These are phyloP conservation scores for Calonectria naviculata DNA, from an alignment of 2,329 filamentous ascomycete species.

Conservation along the genomic window DNA sequence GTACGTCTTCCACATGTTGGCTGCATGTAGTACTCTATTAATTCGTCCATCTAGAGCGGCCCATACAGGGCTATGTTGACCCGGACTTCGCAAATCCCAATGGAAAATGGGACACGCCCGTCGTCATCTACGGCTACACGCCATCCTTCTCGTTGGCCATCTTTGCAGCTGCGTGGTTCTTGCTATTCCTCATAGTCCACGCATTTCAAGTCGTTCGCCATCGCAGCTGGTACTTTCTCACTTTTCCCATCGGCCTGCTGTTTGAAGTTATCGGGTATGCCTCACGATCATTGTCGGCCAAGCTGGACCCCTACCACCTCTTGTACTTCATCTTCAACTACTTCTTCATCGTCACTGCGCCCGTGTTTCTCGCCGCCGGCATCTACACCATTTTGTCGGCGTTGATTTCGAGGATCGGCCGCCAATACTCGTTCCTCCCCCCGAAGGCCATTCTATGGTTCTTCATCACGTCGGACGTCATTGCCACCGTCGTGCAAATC, in stretches of 20 bases:
- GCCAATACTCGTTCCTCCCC: constrained; percentile 54
- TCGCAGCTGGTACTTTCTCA: constrained; percentile 59
- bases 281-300: constrained; percentile 58
- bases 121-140: constrained; percentile 63
- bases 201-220: constrained; percentile 48
- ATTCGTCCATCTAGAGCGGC: constrained; percentile 4
- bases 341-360: constrained; percentile 70
- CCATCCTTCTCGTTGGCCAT: constrained; percentile 57
- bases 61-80: constrained; percentile 56
- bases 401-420: constrained; percentile 58
- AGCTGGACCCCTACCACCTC: constrained; percentile 63
- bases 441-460: constrained; percentile 61
- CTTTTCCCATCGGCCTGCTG: constrained; percentile 55
- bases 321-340: constrained; percentile 69
- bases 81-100: constrained; percentile 63
- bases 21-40: constrained; percentile 1
- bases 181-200: constrained; percentile 52
- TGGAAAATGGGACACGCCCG: constrained; percentile 56
- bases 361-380: constrained; percentile 66
- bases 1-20: constrained; percentile 4
- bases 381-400: constrained; percentile 66
- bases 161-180: constrained; percentile 57
- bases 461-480: constrained; percentile 65
- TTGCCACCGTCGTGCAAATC: constrained; percentile 65
- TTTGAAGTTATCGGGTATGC: constrained; percentile 64